Base-by-base conservation (phyloP, 352 stramenopile species). In the Aphanomyces cochlioides region DNA sequence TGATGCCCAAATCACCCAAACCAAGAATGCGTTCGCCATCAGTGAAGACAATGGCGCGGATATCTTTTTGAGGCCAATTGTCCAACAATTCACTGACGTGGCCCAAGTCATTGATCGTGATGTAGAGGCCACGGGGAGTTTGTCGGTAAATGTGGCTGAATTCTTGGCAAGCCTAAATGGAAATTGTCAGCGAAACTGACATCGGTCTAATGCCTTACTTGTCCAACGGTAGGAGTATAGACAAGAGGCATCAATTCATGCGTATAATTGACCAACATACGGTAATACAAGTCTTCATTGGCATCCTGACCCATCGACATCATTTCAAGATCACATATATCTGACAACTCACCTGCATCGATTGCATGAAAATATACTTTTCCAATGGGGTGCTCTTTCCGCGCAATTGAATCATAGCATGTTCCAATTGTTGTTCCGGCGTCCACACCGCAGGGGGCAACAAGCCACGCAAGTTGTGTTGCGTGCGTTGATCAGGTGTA, bases 1-100 rank as follows among this genome's bases (percentile, higher is more conserved):
- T 98, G 7, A 89, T 88, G 56, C 97, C 97, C 15, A 99, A 79
- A 77, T 99, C 97, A 50, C 97, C 97, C 13, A 99, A 84, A 63
- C 96, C 97, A 4, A 99, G 81, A 72, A 99, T 99, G 67, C 96
- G 84, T 67, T 90, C 84, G 47, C 96, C 96, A 76, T 99, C 96
- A 1, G 96, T 99, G 12, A 99, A 93, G 45, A 99, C 96, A 74
- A 99, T 98, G 48, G 98, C 92, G 48, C 96, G 84, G n/a, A 98
- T 94, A 79, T 98, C 94, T 56, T 98, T 96, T 72, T 98, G 85
- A 21, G 96, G 94, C 96, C 96, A 99, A 67, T 98, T 97, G 76
- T 97, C 90, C 8, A 98, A 78, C 73, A 98, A 96, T 60, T 96
- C 79, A 28, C 82, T 81, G 56, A 98, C 56, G 40, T 50, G 40